Conservation (phyloP, 1,284 basidiomycete genomes). For the Austropuccinia psidii region DNA sequence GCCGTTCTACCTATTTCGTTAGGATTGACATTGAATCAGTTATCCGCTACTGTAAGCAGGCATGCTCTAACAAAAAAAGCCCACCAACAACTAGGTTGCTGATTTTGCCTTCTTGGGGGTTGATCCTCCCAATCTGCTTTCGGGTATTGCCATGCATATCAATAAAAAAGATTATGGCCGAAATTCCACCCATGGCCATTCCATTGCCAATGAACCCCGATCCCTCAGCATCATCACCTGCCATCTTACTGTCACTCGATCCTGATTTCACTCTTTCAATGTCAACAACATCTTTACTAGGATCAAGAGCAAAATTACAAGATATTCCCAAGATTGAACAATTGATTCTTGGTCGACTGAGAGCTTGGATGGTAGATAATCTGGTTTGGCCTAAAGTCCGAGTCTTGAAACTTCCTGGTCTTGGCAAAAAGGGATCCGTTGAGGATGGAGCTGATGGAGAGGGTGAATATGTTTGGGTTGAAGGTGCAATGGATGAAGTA, state of each 20-base stretch:
- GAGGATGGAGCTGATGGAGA: conserved; percentile 97
- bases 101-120: conserved; percentile 37
- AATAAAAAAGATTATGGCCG: conserved; percentile 39
- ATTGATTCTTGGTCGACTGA: conserved; percentile 52
- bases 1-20: conserved; percentile 55
- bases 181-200: conserved; percentile 41
- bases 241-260: conserved; percentile 49
- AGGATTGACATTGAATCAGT: conserved; percentile 53
- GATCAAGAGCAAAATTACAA: conserved; percentile 55
- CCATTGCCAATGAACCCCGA: conserved; percentile 30
- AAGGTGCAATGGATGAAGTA: too few species aligned
- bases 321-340: conserved; percentile 58
- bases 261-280: conserved; percentile 56
- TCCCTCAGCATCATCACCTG: conserved; percentile 49
- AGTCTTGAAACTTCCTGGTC: conserved; percentile 50
- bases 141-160: conserved; percentile 26
- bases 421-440: conserved; percentile 81
- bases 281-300: conserved; percentile 53
- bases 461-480: conserved; percentile 51
- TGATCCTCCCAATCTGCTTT: conserved; percentile 38
- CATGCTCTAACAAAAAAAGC: background rate
- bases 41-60: conserved; percentile 52
- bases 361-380: conserved; percentile 52
- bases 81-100: conserved; percentile 14
- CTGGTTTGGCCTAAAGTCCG: conserved; percentile 53